A percentile compares a stretch with the other conserved stretches of the same genome.
Evolutionary conservation across 306 rosid species (phyloP).

Genomic region (Castanospermum australe): DNA sequence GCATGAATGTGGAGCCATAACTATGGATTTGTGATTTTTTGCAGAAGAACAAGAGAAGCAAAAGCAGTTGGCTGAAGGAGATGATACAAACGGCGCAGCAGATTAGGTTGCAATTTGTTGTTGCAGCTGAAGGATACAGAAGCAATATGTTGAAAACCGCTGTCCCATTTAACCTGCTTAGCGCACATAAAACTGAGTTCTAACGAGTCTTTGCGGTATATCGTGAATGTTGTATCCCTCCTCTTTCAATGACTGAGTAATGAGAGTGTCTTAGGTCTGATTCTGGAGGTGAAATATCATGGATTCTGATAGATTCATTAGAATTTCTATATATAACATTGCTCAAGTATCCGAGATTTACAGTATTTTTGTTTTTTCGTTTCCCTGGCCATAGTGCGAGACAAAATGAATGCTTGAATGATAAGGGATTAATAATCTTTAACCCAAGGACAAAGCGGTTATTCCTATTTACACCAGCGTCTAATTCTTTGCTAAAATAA

Average conservation of each 20-base stretch:
- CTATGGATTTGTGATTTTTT: background rate
- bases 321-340: background rate
- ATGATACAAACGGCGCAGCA: slow-evolving; percentile 42
- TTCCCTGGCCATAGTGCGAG: background rate
- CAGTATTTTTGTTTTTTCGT: background rate
- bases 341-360: background rate
- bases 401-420: background rate
- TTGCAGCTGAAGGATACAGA: background rate
- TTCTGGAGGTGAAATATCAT: background rate
- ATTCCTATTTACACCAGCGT: background rate
- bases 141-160: background rate
- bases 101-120: slow-evolving; percentile 29
- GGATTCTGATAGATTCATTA: background rate
- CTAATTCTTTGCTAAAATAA: background rate
- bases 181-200: background rate
- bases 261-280: background rate
- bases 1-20: slow-evolving; percentile 8
- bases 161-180: background rate
- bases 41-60: slow-evolving; percentile 88
- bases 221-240: background rate
- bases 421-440: background rate
- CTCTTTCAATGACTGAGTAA: background rate
- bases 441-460: background rate
- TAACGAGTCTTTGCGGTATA: background rate
- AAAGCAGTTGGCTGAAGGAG: slow-evolving; percentile 63